Percentiles rank a stretch among this genome's conserved stretches.
phyloP scores from a whole-genome alignment of 2,329 filamentous ascomycete species.

The Herpomyces periplanetae region DNA sequence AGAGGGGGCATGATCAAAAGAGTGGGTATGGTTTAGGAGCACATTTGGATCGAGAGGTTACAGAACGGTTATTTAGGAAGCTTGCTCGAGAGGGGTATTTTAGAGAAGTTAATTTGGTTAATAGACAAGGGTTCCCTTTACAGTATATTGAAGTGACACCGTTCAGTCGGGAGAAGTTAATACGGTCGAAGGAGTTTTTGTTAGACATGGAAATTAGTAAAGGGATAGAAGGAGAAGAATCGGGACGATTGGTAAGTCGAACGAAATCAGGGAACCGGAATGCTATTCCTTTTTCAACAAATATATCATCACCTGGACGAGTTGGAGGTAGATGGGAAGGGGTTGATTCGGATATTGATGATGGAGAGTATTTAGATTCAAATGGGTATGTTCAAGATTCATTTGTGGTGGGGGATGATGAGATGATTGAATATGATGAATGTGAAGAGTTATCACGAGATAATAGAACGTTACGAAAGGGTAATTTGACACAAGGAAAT shows the following conservation, averaged over 20 bases:
- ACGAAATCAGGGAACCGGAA: neutral
- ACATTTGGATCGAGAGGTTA: conserved; percentile 27
- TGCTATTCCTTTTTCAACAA: neutral
- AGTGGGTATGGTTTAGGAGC: conserved; percentile 25
- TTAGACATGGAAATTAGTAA: too few species aligned
- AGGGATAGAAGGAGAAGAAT: too few species aligned
- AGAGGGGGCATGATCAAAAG: conserved; percentile 12
- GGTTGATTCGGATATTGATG: too few species aligned
- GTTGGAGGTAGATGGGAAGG: too few species aligned
- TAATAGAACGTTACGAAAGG: conserved; percentile 7
- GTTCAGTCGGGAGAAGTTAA: too few species aligned
- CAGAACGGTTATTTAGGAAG: conserved; percentile 44
- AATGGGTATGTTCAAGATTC: conserved; percentile 7
- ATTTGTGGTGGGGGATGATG: conserved; percentile 9
- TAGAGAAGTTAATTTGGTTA: conserved; percentile 12
- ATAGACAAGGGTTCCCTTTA: too few species aligned
- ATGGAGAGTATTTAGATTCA: too few species aligned
- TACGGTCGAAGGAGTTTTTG: too few species aligned
- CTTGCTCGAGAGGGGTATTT: conserved; percentile 34
- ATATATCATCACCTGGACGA: conserved; percentile 1
- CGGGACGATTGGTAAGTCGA: too few species aligned
- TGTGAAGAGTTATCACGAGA: conserved; percentile 9
- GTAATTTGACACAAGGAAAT: conserved; percentile 7
- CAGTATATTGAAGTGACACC: too few species aligned
- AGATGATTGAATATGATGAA: conserved; percentile 6